A percentile compares a stretch with the other conserved stretches of the same genome.
Evolutionary conservation across 1,284 basidiomycete species (phyloP).

Genomic region (Vanrija pseudolonga): DNA sequence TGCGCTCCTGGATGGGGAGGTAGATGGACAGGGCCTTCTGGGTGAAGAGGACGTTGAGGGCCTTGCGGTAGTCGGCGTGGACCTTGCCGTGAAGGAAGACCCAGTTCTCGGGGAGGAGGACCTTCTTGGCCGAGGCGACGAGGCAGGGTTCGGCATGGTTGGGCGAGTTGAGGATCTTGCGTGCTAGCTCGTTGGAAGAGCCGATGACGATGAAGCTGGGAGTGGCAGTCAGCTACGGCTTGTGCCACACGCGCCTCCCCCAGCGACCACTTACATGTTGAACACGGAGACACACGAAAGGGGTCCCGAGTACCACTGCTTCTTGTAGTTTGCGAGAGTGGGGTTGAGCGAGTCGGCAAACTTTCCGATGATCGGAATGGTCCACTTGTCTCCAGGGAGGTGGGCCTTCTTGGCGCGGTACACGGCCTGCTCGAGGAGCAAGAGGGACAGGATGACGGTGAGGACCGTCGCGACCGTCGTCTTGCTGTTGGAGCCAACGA

Average conservation of each 20-base stretch:
- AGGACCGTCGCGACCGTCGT: conserved; percentile 44
- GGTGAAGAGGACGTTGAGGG: conserved; percentile 89
- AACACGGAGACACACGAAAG: conserved; percentile 87
- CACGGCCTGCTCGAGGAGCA: conserved; percentile 61
- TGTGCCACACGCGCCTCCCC: background rate
- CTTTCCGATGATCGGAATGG: conserved; percentile 90
- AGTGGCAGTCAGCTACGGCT: background rate
- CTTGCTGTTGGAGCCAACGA: conserved; percentile 27
- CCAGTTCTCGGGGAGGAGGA: conserved; percentile 90
- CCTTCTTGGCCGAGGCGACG: conserved; percentile 85
- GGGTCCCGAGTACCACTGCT: conserved; percentile 79
- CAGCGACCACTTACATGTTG: conserved; percentile 75
- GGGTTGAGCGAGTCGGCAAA: conserved; percentile 86
- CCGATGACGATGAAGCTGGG: conserved; percentile 95
- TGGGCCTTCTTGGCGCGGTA: conserved; percentile 83
- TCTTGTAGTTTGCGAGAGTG: conserved; percentile 81
- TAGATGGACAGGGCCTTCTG: conserved; percentile 91
- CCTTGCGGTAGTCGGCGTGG: conserved; percentile 91
- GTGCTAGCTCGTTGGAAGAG: conserved; percentile 80
- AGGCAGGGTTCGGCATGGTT: conserved; percentile 87
- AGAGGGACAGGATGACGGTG: conserved; percentile 42
- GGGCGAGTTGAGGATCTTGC: conserved; percentile 91
- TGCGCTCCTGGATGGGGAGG: conserved; percentile 77
- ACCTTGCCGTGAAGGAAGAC: conserved; percentile 93
- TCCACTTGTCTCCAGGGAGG: conserved; percentile 82